Evolutionary conservation across 225 moss, liverwort and hornwort genomes (phyloP), one percentile per base, ranked within the genome.

Genomic region (Anthoceros angustus): DNA sequence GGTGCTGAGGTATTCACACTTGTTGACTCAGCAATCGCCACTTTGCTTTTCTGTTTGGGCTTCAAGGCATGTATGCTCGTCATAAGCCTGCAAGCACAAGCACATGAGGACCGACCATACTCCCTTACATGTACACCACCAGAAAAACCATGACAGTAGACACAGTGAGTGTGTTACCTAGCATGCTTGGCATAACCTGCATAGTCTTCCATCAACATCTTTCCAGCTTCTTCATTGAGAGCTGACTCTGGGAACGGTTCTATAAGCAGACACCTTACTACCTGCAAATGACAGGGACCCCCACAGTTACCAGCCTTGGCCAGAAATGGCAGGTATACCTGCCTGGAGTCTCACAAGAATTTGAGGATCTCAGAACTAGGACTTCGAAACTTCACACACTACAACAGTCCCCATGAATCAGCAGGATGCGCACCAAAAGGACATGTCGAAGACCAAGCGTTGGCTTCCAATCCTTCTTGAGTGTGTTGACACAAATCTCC

Each of bases 391-490:
- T n/a, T n/a, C n/a, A n/a, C 18, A 55, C 0, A 2, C 12, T 5
- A 20, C 18, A 23, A 9, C 18, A 1, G 14, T 18, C 12, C 14
- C 12, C 55, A 55, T 18, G 18, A 23, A 4, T 8, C 5, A 68
- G n/a, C 8, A 63, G 18, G 42, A 60, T 61, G 67, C 82, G 41
- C 84, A 98, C 95, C 38, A 98, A 85, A 46, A 98, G 82, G 41
- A 98, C 88, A 77, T 98, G 95, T 41, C 95, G 95, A 55, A 98
- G 84, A 63, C 95, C 95, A 16, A 98, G 83, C 66, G 91, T 98
- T 64, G 95, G 95, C 80, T 98, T 98, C 95, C 95, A 98, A 60
- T 98, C 95, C 64, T 91, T 95, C 83, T 95, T 95, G 24, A 95
- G 66, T 8, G 94, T 95, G 70, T 95, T 95, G 0, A 95, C 91